These are phyloP conservation scores for Penicillium sp. DNA, from an alignment of 2,329 filamentous ascomycete species.

Conservation along the genomic window DNA sequence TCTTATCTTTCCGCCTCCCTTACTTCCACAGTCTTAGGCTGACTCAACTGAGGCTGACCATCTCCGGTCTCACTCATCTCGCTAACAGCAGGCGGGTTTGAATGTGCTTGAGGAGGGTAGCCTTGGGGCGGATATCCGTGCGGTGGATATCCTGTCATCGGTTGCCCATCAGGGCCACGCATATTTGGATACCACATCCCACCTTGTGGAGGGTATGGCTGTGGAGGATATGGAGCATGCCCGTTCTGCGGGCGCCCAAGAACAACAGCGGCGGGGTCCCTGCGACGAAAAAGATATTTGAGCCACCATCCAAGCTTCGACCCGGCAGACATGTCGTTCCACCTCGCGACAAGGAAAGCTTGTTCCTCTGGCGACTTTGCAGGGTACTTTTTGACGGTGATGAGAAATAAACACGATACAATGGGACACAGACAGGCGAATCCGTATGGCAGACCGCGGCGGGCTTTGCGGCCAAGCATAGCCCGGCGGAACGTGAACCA, in stretches of 20 bases:
- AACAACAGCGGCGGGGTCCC: constrained; percentile 9
- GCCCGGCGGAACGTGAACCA: constrained; percentile 16
- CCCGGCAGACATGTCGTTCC: constrained; percentile 14
- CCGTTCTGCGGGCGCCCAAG: background rate
- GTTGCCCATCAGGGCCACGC: constrained; percentile 4
- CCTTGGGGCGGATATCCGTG: background rate
- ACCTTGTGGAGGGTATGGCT: constrained; percentile 2
- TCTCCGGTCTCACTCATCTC: constrained; percentile 6
- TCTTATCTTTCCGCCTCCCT: background rate
- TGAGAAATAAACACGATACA: constrained; percentile 9
- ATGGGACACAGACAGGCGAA: constrained; percentile 13
- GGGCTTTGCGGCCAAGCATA: constrained; percentile 14
- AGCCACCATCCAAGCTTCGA: constrained; percentile 12
- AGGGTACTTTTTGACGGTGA: constrained; percentile 10
- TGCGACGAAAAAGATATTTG: constrained; percentile 12
- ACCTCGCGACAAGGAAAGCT: constrained; percentile 5
- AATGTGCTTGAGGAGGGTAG: background rate
- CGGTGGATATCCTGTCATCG: constrained; percentile 5
- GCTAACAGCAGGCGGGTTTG: constrained; percentile 1
- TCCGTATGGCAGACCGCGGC: constrained; percentile 11
- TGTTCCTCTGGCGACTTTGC: constrained; percentile 16
- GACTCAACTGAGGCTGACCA: background rate
- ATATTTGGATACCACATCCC: constrained; percentile 3
- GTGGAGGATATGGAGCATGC: constrained; percentile 1
- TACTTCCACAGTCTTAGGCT: background rate